Conservation (phyloP, 2,329 filamentous ascomycete genomes). For the Trichoderma pleuroti region DNA sequence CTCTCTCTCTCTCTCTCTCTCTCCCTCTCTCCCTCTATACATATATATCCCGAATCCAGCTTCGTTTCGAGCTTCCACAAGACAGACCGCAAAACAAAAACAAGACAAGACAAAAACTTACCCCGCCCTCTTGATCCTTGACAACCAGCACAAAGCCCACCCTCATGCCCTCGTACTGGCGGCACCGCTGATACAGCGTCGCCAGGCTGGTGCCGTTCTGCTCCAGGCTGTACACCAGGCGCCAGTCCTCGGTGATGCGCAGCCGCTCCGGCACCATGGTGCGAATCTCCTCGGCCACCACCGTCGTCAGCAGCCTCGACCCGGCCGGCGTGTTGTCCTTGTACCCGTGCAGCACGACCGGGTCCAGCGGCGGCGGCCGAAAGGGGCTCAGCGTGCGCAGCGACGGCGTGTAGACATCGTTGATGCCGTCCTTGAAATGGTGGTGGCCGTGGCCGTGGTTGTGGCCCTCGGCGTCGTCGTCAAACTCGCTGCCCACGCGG, state of each 20-base stretch:
- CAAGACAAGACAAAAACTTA: constrained; percentile 42
- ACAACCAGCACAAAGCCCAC: constrained; percentile 90
- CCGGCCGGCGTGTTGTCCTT: constrained; percentile 54
- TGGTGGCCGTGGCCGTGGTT: neutral
- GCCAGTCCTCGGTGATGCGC: constrained; percentile 85
- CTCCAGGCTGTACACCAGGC: constrained; percentile 81
- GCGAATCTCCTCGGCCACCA: constrained; percentile 88
- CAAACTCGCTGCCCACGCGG: constrained; percentile 30
- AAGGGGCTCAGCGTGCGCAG: constrained; percentile 69
- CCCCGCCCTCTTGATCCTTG: constrained; percentile 69
- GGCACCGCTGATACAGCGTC: constrained; percentile 80
- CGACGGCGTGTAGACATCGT: constrained; percentile 52
- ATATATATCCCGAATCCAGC: neutral
- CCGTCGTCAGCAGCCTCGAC: constrained; percentile 64
- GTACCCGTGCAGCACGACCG: constrained; percentile 68
- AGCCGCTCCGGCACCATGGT: constrained; percentile 82
- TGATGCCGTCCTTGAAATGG: constrained; percentile 45
- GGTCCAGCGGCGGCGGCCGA: constrained; percentile 83
- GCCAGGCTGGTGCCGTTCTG: constrained; percentile 84
- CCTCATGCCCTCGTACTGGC: constrained; percentile 61
- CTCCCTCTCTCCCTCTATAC: neutral
- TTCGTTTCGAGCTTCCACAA: neutral
- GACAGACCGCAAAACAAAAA: neutral
- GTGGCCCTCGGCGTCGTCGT: constrained; percentile 23
- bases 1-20: neutral